phyloP scores from a whole-genome alignment of 495 filamentous ascomycete species.

The Hypoxylon fuscum region DNA sequence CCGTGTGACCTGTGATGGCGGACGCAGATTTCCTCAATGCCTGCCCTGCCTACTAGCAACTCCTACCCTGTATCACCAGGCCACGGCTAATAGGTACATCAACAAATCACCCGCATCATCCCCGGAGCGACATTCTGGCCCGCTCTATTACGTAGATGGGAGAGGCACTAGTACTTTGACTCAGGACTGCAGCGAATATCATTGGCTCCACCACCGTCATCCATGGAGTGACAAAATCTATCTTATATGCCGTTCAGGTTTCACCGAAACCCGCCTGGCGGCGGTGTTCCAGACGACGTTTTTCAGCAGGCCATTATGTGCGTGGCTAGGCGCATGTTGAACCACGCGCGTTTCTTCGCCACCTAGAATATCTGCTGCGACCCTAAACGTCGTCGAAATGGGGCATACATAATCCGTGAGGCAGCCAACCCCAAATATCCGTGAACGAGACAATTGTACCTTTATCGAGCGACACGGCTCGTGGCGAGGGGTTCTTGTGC shows the following conservation, averaged over 20 bases:
- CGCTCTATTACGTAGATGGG: constrained; percentile 30
- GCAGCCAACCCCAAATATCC: neutral
- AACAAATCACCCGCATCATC: constrained; percentile 3
- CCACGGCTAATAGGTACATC: constrained; percentile 1
- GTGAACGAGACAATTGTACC: neutral
- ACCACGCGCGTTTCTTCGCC: neutral
- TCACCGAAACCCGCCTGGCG: constrained; percentile 27
- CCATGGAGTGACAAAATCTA: constrained; percentile 1
- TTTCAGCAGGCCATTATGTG: constrained; percentile 7
- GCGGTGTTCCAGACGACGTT: constrained; percentile 2
- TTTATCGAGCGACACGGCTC: neutral
- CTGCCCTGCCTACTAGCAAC: neutral
- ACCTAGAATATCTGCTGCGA: neutral
- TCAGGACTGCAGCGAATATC: constrained; percentile 8
- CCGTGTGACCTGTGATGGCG: constrained; percentile 15
- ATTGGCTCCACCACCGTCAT: constrained; percentile 32
- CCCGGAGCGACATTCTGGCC: constrained; percentile 3
- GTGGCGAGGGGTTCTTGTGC: constrained; percentile 7
- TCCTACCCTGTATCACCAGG: constrained; percentile 6
- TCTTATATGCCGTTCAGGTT: constrained; percentile 16
- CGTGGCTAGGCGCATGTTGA: neutral
- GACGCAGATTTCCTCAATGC: constrained; percentile 7
- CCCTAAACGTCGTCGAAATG: neutral
- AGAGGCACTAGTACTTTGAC: constrained; percentile 13
- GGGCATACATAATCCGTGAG: neutral